Conservation (phyloP, 371 early-diverging fungal species). For the Mucor indicus region DNA sequence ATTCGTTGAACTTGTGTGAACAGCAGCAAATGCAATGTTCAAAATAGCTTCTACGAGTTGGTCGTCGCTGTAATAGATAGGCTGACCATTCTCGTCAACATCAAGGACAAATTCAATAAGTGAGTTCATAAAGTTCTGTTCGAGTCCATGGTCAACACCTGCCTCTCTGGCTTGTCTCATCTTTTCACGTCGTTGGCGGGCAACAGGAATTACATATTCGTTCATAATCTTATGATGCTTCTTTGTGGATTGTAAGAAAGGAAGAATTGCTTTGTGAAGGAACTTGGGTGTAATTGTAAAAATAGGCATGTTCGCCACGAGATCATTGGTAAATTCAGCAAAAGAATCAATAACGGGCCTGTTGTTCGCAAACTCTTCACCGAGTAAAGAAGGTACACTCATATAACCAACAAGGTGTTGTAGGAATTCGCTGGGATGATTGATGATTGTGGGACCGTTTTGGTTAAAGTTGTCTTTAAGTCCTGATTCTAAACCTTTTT, state of each 20-base stretch:
- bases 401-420: conserved; percentile 39
- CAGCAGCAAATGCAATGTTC: conserved; percentile 39
- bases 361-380: conserved; percentile 24
- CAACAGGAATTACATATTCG: conserved; percentile 18
- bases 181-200: conserved; percentile 15
- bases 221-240: conserved; percentile 28
- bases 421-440: conserved; percentile 18
- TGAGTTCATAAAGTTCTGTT: conserved; percentile 23
- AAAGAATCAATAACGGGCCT: conserved; percentile 29
- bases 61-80: conserved; percentile 1
- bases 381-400: conserved; percentile 35
- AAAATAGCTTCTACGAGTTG: conserved; percentile 23
- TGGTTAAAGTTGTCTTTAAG: conserved; percentile 8
- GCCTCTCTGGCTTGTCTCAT: conserved; percentile 5
- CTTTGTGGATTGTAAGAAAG: conserved; percentile 20
- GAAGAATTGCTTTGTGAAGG: conserved; percentile 23
- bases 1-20: conserved; percentile 34
- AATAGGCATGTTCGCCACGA: conserved; percentile 21
- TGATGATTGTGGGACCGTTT: conserved; percentile 2
- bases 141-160: background rate
- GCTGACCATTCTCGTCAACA: conserved; percentile 13
- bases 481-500: conserved; percentile 20
- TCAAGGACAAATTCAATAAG: conserved; percentile 7
- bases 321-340: conserved; percentile 35
- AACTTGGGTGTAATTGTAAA: conserved; percentile 19